These are phyloP conservation scores for Penicillium pancosmium DNA, from an alignment of 495 filamentous ascomycete species.

Conservation along the genomic window DNA sequence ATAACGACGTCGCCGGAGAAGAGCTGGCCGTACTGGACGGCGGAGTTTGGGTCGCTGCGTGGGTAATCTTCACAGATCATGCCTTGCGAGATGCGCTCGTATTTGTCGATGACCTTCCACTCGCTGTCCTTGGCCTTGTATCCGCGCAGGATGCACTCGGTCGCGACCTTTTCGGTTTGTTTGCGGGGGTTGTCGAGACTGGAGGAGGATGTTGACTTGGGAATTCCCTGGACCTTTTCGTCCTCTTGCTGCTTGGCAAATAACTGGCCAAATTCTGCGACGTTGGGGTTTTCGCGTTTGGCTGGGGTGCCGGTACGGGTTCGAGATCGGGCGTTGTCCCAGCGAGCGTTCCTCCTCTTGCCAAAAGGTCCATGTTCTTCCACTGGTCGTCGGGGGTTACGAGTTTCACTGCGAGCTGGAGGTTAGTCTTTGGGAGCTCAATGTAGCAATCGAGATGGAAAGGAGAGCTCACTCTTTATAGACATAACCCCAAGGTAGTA, in stretches of 20 bases:
- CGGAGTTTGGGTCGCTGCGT: slow-evolving; percentile 56
- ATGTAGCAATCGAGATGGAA: neutral
- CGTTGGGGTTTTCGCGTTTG: slow-evolving; percentile 59
- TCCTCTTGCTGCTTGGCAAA: slow-evolving; percentile 50
- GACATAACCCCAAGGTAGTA: slow-evolving; percentile 63
- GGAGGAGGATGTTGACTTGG: slow-evolving; percentile 46
- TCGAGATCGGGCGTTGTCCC: slow-evolving; percentile 53
- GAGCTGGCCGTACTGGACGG: slow-evolving; percentile 60
- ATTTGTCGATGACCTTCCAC: slow-evolving; percentile 84
- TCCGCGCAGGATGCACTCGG: slow-evolving; percentile 83
- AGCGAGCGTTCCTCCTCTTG: slow-evolving; percentile 53
- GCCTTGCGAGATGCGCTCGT: slow-evolving; percentile 72
- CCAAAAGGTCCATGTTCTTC: slow-evolving; percentile 69
- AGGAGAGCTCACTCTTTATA: slow-evolving; percentile 58
- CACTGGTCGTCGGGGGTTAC: slow-evolving; percentile 52
- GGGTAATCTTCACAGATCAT: slow-evolving; percentile 90
- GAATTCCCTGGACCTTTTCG: slow-evolving; percentile 36
- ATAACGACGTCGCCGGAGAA: slow-evolving; percentile 63
- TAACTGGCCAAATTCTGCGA: slow-evolving; percentile 53
- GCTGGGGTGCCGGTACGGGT: slow-evolving; percentile 62
- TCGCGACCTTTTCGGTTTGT: slow-evolving; percentile 63
- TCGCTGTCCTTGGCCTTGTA: slow-evolving; percentile 69
- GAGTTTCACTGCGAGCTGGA: slow-evolving; percentile 38
- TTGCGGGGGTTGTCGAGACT: slow-evolving; percentile 46
- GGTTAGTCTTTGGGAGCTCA: neutral